Conservation (phyloP, 257 asterid genomes). For the Lithospermum erythrorhizon region DNA sequence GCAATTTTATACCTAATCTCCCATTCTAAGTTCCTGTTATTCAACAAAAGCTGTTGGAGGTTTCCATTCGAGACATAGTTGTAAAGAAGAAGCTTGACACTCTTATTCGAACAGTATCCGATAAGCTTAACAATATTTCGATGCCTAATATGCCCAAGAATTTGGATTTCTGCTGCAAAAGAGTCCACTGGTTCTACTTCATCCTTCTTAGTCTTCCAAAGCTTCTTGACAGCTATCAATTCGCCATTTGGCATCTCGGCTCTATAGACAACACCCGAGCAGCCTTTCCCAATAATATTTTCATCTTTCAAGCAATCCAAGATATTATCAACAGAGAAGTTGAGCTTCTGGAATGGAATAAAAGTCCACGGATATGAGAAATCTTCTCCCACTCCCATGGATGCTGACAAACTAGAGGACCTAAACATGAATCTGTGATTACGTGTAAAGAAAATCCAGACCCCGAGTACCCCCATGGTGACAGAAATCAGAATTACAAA, state of each 20-base stretch:
- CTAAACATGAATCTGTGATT: constrained; percentile 33
- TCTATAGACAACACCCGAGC: constrained; percentile 73
- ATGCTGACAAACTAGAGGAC: constrained; percentile 19
- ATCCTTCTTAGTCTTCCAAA: constrained; percentile 72
- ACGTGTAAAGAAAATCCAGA: constrained; percentile 47
- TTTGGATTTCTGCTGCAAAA: constrained; percentile 88
- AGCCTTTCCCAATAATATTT: constrained; percentile 82
- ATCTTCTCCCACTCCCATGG: constrained; percentile 43
- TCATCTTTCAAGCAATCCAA: constrained; percentile 67
- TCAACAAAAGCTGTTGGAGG: constrained; percentile 66
- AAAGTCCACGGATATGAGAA: constrained; percentile 90
- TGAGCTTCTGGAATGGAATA: constrained; percentile 79
- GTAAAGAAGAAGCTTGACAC: constrained; percentile 77
- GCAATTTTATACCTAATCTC: constrained; percentile 85
- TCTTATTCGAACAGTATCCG: constrained; percentile 78
- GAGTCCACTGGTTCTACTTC: constrained; percentile 57
- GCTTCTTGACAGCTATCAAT: constrained; percentile 77
- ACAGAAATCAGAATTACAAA: constrained; percentile 40
- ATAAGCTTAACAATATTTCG: constrained; percentile 75
- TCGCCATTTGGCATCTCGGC: constrained; percentile 82
- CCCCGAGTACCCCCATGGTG: constrained; percentile 33
- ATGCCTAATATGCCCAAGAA: constrained; percentile 89
- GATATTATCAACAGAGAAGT: constrained; percentile 54
- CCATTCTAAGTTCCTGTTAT: constrained; percentile 77
- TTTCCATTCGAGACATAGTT: constrained; percentile 78